Base-by-base conservation (phyloP, 2,329 filamentous ascomycete species). In the Polychaeton citri region DNA sequence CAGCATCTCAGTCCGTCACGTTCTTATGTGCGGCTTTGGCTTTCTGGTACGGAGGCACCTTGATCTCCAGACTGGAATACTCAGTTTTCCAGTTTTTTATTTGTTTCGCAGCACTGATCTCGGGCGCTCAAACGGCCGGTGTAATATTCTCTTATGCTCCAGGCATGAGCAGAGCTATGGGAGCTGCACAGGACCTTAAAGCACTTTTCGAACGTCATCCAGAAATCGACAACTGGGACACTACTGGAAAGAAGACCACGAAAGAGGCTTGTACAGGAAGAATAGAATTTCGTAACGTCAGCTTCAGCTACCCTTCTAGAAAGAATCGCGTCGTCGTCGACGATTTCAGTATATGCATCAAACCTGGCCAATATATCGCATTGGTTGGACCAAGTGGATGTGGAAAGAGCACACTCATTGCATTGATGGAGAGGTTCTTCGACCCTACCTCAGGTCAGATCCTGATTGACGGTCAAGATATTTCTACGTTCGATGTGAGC, bases 31-130 rank as follows among this genome's bases (percentile, higher is more conserved):
- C 87, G 39, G 84, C 84, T 0, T 72, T 93, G 4, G 83, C 79
- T 2, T 93, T 93, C 65, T 93, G 82, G 82, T 92, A 86, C 50
- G 84, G 84, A 41, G 82, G 82, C 19, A 79, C 69, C 0, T 64
- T 87, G 21, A 77, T 92, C 32, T 76, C 71, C 16, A 69, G 70
- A 38, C 51, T 60, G 32, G 81, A 88, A 52, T 86, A 87, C 54
- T 55, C 61, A 41, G 69, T 83, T 50, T 85, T 86, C 55, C 79
- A 85, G 47, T 94, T 94, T 68, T n/a, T n/a, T n/a, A n/a, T n/a
- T n/a, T n/a, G n/a, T n/a, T n/a, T n/a, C n/a, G n/a, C n/a, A n/a
- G n/a, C n/a, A n/a, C n/a, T n/a, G n/a, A n/a, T n/a, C n/a, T n/a
- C n/a, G n/a, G n/a, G n/a, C n/a, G n/a, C n/a, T n/a, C n/a, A n/a